Base-by-base conservation (phyloP, 352 stramenopile genomes). In the Thalassiosira mediterranea region DNA sequence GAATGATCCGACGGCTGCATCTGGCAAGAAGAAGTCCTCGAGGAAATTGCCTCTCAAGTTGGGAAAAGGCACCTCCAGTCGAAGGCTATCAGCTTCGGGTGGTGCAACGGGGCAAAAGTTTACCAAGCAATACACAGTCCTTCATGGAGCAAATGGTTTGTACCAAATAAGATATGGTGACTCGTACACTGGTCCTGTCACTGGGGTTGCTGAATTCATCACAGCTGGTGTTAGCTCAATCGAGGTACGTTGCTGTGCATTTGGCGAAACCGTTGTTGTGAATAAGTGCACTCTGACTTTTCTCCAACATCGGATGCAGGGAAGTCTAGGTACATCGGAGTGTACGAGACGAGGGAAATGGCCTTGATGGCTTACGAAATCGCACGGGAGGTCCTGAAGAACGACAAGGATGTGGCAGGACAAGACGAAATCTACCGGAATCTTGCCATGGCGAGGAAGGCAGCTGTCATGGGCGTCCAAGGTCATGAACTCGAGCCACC, bases 301-400 rank as follows among this genome's bases (percentile, higher is more conserved):
- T n/a, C n/a, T n/a, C n/a, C n/a, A n/a, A n/a, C n/a, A n/a, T n/a
- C n/a, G n/a, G n/a, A 88, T 81, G 76, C 84, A 28, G 84, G 87
- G 3, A 93, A 93, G 52, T 91, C 84, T 48, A 58, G 87, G 37
- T 93, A 93, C 62, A 93, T 93, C 76, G 87, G 87, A 19, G 87
- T 93, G n/a, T 93, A 91, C 78, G 87, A 93, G 66, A 86, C 87
- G 25, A 57, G 84, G 53, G 87, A 93, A 75, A 93, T 91, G 59
- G 87, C 87, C 38, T 84, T 82, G 26, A 58, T 93, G 52, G 87
- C 87, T 0, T 93, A 93, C 65, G 87, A 93, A 60, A 93, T 91
- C 73, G 83, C 87, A 34, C 48, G 87, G 59, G 87, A 91, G 63
- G 86, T 90, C 17, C 72, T 92, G 11, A 91, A 92, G 47, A 72